Conservation (phyloP, 305 asterid genomes). For the Fraxinus xanthoxyloides region DNA sequence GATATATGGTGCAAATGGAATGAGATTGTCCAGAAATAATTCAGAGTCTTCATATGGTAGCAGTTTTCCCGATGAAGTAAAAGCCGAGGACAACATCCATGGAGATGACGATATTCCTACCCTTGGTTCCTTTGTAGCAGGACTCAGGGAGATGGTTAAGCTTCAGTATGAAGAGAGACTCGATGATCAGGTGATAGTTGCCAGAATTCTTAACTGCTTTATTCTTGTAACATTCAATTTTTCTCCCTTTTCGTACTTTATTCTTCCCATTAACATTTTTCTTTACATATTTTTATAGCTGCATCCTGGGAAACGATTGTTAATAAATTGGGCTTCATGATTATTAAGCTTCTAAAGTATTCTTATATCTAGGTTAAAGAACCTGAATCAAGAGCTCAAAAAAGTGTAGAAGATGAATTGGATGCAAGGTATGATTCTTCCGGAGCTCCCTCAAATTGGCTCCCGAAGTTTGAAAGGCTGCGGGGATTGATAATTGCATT, state of each 20-base stretch:
- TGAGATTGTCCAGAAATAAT: slow-evolving; percentile 49
- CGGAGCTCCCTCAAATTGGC: slow-evolving; percentile 51
- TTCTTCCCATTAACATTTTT: background rate
- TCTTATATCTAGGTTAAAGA: slow-evolving; percentile 34
- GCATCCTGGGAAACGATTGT: background rate
- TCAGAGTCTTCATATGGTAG: slow-evolving; percentile 67
- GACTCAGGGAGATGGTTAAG: slow-evolving; percentile 81
- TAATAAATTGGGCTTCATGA: background rate
- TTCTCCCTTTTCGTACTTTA: background rate
- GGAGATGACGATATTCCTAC: slow-evolving; percentile 81
- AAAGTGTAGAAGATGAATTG: slow-evolving; percentile 41
- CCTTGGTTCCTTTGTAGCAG: slow-evolving; percentile 84
- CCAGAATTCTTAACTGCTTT: slow-evolving; percentile 6
- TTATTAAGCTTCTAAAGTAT: background rate
- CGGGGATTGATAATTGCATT: slow-evolving; percentile 58
- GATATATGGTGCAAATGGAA: slow-evolving; percentile 47
- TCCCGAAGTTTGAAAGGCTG: slow-evolving; percentile 59
- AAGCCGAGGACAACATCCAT: slow-evolving; percentile 33
- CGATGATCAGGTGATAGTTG: slow-evolving; percentile 44
- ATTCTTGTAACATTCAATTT: background rate
- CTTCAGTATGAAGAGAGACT: slow-evolving; percentile 44
- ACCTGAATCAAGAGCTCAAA: slow-evolving; percentile 34
- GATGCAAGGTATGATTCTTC: slow-evolving; percentile 38
- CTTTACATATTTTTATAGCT: background rate
- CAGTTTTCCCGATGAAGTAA: slow-evolving; percentile 49